Evolutionary conservation across 1,284 basidiomycete genomes (phyloP).

Genomic region (Psilocybe mexicana): DNA sequence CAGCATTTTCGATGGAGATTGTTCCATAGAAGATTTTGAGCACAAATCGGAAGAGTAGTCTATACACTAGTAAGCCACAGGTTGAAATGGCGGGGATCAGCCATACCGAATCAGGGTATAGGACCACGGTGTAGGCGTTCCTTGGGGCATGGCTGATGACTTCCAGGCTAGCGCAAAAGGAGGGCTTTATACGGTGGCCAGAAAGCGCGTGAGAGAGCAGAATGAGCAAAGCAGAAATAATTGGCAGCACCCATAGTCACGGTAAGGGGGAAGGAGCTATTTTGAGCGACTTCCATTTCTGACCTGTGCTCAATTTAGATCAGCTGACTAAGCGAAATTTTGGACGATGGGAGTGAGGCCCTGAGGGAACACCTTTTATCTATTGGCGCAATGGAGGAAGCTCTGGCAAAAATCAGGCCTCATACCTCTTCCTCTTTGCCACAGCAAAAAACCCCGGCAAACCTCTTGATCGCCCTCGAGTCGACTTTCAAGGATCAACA

Average conservation of each 20-base stretch:
- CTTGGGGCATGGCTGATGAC: conserved; percentile 36
- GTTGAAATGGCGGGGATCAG: not conserved
- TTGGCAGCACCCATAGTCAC: no score
- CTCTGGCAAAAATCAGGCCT: conserved; percentile 85
- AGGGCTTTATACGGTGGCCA: not conserved
- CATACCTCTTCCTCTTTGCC: conserved; percentile 81
- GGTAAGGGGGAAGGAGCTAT: not conserved
- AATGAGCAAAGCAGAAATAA: no score
- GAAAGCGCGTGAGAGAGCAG: not conserved
- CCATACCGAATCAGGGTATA: conserved; percentile 64
- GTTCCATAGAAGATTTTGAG: conserved; percentile 87
- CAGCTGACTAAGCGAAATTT: conserved; percentile 35
- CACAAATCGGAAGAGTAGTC: conserved; percentile 73
- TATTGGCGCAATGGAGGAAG: conserved; percentile 50
- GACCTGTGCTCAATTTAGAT: conserved; percentile 9
- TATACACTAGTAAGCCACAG: conserved; percentile 26
- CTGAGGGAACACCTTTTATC: not conserved
- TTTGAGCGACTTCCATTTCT: conserved; percentile 3
- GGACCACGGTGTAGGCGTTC: conserved; percentile 64
- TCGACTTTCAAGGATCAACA: conserved; percentile 82
- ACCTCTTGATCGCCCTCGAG: conserved; percentile 88
- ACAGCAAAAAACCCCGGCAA: conserved; percentile 91
- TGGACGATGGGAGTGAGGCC: conserved; percentile 6
- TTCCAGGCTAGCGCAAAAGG: not conserved
- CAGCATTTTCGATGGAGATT: conserved; percentile 80